phyloP scores from a whole-genome alignment of 306 rosid species.

The Psophocarpus tetragonolobus region DNA sequence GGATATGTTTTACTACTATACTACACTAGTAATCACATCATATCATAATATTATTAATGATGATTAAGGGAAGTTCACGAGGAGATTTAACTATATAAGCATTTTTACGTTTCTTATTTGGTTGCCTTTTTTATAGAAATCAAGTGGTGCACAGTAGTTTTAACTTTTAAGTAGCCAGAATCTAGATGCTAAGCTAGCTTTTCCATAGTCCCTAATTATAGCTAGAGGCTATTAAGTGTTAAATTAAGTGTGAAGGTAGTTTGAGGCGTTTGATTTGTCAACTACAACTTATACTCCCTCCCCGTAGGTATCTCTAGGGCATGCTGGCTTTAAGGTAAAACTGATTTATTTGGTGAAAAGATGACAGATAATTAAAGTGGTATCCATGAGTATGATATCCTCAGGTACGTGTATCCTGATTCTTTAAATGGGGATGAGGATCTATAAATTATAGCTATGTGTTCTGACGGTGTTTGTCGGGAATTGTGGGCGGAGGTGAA shows the following conservation, averaged over 20 bases:
- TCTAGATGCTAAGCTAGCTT: conserved; percentile 26
- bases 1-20: background rate
- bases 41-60: background rate
- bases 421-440: no score
- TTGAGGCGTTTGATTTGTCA: background rate
- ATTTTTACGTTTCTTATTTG: background rate
- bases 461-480: no score
- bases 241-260: background rate
- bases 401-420: no score
- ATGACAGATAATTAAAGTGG: no score
- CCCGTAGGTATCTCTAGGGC: no score
- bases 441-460: no score
- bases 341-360: background rate
- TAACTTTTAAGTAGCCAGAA: conserved; percentile 26
- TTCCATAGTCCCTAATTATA: conserved; percentile 10
- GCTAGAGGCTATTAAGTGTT: background rate
- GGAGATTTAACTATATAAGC: background rate
- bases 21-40: background rate
- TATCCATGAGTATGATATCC: no score
- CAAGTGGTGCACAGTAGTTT: background rate
- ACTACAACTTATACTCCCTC: no score
- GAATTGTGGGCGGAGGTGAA: no score
- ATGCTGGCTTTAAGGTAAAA: background rate
- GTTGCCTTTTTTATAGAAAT: background rate
- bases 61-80: background rate